Percentiles rank a stretch among this genome's conserved stretches.
Conservation (phyloP, 2,329 filamentous ascomycete species). For the Talaromyces funiculosus region DNA sequence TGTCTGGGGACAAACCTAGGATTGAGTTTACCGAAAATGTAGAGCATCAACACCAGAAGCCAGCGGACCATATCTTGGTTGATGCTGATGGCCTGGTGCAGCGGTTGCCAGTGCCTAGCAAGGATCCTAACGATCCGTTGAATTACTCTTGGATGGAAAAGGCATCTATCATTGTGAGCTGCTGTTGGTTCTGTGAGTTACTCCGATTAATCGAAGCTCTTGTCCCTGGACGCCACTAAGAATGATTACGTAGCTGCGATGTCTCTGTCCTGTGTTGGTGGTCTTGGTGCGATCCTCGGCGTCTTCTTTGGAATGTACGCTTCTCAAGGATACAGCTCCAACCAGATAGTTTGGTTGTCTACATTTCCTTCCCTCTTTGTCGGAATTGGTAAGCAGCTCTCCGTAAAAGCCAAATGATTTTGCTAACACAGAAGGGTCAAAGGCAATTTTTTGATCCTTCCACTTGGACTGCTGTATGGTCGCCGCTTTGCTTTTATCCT, state of each 20-base stretch:
- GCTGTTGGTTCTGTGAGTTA: slow-evolving; percentile 23
- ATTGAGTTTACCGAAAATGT: not conserved
- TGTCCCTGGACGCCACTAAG: not conserved
- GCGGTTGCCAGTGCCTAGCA: slow-evolving; percentile 21
- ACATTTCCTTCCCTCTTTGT: slow-evolving; percentile 38
- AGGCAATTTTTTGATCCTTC: slow-evolving; percentile 36
- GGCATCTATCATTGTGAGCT: slow-evolving; percentile 21
- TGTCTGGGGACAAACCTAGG: not conserved
- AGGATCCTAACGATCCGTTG: slow-evolving; percentile 24
- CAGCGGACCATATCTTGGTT: slow-evolving; percentile 8
- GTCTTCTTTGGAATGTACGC: slow-evolving; percentile 31
- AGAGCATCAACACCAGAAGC: not conserved
- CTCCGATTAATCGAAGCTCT: too few species aligned
- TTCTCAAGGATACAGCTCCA: slow-evolving; percentile 19
- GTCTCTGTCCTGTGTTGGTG: slow-evolving; percentile 24
- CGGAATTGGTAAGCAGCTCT: slow-evolving; percentile 27
- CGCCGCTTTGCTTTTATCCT: slow-evolving; percentile 33
- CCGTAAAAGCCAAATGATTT: not conserved
- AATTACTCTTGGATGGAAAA: slow-evolving; percentile 23
- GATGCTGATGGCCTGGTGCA: slow-evolving; percentile 19
- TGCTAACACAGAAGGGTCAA: not conserved
- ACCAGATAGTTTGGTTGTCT: slow-evolving; percentile 29
- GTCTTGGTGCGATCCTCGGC: slow-evolving; percentile 28
- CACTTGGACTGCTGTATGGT: slow-evolving; percentile 35
- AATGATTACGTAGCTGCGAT: slow-evolving; percentile 15